Base-by-base conservation (phyloP, 139 green algal species). In the Chlorella sp. region DNA sequence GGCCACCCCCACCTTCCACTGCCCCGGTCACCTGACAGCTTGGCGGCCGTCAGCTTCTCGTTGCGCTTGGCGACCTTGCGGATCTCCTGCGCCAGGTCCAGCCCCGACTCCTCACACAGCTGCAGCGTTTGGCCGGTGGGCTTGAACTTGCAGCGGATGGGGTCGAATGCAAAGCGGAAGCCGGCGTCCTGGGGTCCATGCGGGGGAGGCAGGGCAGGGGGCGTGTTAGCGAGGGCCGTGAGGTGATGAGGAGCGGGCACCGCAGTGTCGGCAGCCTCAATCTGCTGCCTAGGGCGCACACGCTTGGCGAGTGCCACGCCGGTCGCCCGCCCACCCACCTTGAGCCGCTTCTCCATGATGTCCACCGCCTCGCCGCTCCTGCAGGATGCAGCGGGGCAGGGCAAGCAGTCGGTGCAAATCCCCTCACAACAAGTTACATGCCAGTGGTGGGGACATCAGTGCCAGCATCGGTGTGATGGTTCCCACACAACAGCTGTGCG, bases 141-240 rank as follows among this genome's bases (percentile, higher is more conserved):
- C 88, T 94, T 95, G 92, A 98, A 99, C 93, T 99, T 98, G 88
- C 96, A 94, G 41, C 94, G 90, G 81, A 99, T 96, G 36, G 95
- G 81, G n/a, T 94, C 85, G 85, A 98, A 99, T 0, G 93, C 94
- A 83, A 97, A 95, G 21, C 62, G 80, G 89, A 98, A 99, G 20
- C 97, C 97, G 23, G 92, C 95, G 83, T 99, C 95, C 80, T 93
- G 86, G 51, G 51, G 51, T 60, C 2, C 73, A 80, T 87, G 67
- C 96, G 71, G 60, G 87, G 84, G 34, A 17, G 38, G 38, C 36
- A 72, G 57, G 76, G 2, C 6, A 51, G 44, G 51, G 21, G 51
- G 51, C 51, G 13, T 21, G 51, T 60, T 9, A 51, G 44, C 51
- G 11, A 60, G 9, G 51, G 44, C n/a, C n/a, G n/a, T n/a, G n/a